A percentile compares a stretch with the other conserved stretches of the same genome.
These are phyloP conservation scores for Pythium aquatile DNA, from an alignment of 352 stramenopile genomes.

Conservation along the genomic window DNA sequence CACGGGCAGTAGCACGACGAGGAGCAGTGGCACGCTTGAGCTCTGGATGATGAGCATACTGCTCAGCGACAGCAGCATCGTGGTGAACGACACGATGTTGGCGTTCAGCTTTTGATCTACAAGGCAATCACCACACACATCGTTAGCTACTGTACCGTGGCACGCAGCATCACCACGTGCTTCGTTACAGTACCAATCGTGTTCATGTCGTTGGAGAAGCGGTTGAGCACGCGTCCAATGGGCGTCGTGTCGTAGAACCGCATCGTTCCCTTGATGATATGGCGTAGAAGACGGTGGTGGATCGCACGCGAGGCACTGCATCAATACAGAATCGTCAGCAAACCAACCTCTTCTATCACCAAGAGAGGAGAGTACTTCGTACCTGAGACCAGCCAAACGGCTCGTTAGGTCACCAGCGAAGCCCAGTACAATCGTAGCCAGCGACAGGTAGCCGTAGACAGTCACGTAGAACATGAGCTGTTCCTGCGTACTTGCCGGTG, in stretches of 20 bases:
- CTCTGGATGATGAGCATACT: constrained; percentile 59
- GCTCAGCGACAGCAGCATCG: constrained; percentile 44
- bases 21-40: constrained; percentile 39
- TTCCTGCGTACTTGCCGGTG: constrained; percentile 16
- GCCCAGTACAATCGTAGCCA: constrained; percentile 49
- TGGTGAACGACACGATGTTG: constrained; percentile 43
- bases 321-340: not conserved
- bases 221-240: constrained; percentile 73
- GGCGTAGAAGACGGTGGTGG: constrained; percentile 57
- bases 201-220: constrained; percentile 73
- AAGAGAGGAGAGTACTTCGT: not conserved
- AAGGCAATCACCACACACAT: not conserved
- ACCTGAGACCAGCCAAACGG: constrained; percentile 30
- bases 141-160: constrained; percentile 27
- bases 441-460: constrained; percentile 56
- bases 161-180: too few species aligned
- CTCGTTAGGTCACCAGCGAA: constrained; percentile 48
- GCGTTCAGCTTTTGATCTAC: constrained; percentile 61
- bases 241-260: constrained; percentile 86
- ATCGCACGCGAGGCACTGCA: constrained; percentile 59
- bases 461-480: constrained; percentile 48
- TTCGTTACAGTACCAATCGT: constrained; percentile 42
- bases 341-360: too few species aligned
- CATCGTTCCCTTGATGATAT: constrained; percentile 76
- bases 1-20: constrained; percentile 59